Evolutionary conservation across 2,329 filamentous ascomycete species (phyloP), one percentile per base, ranked within the genome.

Genomic region (Pochonia chlamydosporia): DNA sequence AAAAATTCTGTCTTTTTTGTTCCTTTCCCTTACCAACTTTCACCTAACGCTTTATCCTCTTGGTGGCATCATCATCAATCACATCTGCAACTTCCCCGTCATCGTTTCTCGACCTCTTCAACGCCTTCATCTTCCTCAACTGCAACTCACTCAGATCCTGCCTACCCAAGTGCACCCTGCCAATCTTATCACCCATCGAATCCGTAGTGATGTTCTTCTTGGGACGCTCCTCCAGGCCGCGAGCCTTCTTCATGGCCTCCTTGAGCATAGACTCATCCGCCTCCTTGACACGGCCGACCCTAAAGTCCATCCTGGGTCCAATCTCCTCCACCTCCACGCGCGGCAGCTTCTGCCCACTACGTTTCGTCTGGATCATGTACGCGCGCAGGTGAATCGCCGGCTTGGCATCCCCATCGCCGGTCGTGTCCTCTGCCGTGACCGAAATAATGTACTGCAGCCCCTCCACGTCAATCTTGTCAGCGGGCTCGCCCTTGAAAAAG

Each of bases 171-270:
- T 99, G 93, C 53, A 99, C 87, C 57, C 90, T 84, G 53, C 92
- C 93, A 54, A 97, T 78, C 84, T 97, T 97, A 70, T 99, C 93
- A 64, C 93, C 93, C 72, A 99, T 89, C 37, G 84, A 70, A 66
- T 97, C 91, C 48, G 87, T 95, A 46, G 83, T 81, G 58, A 99
- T 85, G 68, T 99, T 99, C 85, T 99, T 99, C 85, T 96, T 97
- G 52, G 85, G 85, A 69, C 78, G 75, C 71, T 88, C 85, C 71
- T 88, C 84, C 33, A 67, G 70, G 33, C 81, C 81, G 76, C 85
- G 91, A 43, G 89, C 79, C 73, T 85, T 89, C 79, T 85, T 89
- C 79, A 96, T 78, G 16, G 92, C 90, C 69, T 92, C 87, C 79
- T 96, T 97, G 77, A 86, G 79, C 70, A 88, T 79, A 11, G 78